These are phyloP conservation scores for Dothideomycetes sp. DNA, from an alignment of 2,329 filamentous ascomycete species.

Conservation along the genomic window DNA sequence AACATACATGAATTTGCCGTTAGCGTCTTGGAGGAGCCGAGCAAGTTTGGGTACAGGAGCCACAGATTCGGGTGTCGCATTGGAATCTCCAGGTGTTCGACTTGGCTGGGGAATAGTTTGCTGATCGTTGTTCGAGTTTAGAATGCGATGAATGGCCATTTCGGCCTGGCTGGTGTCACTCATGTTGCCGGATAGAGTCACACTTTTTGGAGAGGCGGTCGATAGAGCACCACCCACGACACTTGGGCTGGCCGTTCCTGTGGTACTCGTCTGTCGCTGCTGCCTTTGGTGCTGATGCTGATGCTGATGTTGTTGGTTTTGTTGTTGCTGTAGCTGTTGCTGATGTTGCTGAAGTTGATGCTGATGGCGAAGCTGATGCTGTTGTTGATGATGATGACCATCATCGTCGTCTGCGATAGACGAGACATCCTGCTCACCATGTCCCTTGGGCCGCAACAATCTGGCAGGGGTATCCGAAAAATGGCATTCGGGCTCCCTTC, in stretches of 20 bases:
- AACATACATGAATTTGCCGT: constrained; percentile 47
- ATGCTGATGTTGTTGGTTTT: no score
- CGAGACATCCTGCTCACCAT: neutral
- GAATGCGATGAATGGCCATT: constrained; percentile 13
- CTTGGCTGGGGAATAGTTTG: no score
- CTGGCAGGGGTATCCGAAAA: constrained; percentile 23
- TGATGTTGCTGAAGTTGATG: no score
- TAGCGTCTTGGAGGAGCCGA: constrained; percentile 41
- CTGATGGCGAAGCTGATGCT: neutral
- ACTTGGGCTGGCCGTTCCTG: neutral
- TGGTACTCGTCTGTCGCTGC: constrained; percentile 9
- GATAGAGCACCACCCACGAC: neutral
- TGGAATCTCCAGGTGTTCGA: neutral
- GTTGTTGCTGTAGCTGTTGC: constrained; percentile 4
- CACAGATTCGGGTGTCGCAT: constrained; percentile 20
- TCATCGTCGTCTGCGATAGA: neutral
- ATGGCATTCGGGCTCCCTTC: constrained; percentile 32
- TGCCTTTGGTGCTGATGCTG: no score
- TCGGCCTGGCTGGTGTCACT: constrained; percentile 18
- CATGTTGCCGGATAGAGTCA: constrained; percentile 20
- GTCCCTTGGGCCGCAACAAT: constrained; percentile 3
- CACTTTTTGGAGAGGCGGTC: neutral
- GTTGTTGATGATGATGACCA: neutral
- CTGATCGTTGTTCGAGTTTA: constrained; percentile 28
- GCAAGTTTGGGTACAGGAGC: constrained; percentile 36